Evolutionary conservation across 108 stramenopile genomes (phyloP), one percentile per base, ranked within the genome.

Genomic region (Chaetoceros tenuissimus): DNA sequence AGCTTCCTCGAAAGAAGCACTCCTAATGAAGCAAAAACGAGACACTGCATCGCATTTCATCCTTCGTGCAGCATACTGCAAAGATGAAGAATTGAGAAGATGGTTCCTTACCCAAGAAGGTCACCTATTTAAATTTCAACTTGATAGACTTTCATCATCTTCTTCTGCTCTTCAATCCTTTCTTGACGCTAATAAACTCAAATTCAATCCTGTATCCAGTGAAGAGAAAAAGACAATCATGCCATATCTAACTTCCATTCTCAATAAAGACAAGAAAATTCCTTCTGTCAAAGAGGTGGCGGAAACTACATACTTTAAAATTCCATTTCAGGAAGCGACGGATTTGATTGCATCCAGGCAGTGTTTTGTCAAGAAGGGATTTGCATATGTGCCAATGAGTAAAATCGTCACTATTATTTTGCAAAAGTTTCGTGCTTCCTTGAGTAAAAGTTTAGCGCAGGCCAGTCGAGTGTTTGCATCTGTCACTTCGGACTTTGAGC

Each of bases 11-110:
- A 62, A 17, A 40, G 18, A 28, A 63, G 58, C 2, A 18, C 43
- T 28, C 48, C 28, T 31, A 62, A 34, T 28, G 40, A 73, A 62
- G 24, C 57, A 48, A 59, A 69, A 64, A 62, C 85, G 54, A 44
- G 98, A 98, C 67, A 55, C 55, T n/a, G 75, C 88, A 50, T 96
- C 94, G 3, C 98, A 98, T 74, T 97, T 94, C 74, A 95, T 98
- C 29, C 73, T 98, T 24, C 75, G 98, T 20, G 74, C 95, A 8
- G 95, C 96, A 34, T 96, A 96, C 73, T 96, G 94, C 75, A 87
- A 83, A 23, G 72, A 78, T 13, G 94, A 95, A 57, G 90, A 95
- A 47, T 56, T 88, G 28, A 73, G 94, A 24, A 84, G 90, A 22
- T 95, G 94, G 94, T 89, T 95, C 68, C 66, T 95, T 27, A 50